Evolutionary conservation across 805 yeast genomes (phyloP).

Genomic region (Candida dajiaensis): DNA sequence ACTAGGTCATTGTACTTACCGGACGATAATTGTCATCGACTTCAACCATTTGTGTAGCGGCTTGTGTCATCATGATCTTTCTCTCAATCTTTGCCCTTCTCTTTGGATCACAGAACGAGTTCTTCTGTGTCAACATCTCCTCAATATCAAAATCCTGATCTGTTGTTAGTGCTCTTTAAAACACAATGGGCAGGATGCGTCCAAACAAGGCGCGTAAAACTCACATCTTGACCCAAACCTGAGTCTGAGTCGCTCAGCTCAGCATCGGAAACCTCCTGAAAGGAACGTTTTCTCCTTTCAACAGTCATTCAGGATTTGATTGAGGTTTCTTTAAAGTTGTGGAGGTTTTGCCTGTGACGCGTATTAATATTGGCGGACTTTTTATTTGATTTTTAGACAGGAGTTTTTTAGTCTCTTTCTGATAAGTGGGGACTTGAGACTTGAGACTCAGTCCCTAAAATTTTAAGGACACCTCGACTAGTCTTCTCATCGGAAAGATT

Average conservation of each 20-base stretch:
- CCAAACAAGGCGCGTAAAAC: not conserved
- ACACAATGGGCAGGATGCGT: not conserved
- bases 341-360: not conserved
- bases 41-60: not conserved
- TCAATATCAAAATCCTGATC: slow-evolving; percentile 13
- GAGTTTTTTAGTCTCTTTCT: not conserved
- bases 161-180: not conserved
- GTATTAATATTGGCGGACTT: too few relatives aligned
- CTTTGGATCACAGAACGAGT: slow-evolving; percentile 3
- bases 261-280: not conserved
- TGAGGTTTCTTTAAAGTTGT: not conserved
- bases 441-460: too few relatives aligned
- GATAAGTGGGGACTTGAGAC: too few relatives aligned
- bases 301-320: not conserved
- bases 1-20: not conserved
- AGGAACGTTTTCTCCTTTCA: not conserved
- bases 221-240: not conserved
- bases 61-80: slow-evolving; percentile 14
- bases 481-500: too few relatives aligned
- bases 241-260: not conserved
- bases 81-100: slow-evolving; percentile 7
- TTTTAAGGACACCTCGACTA: too few relatives aligned
- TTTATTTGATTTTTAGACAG: too few relatives aligned
- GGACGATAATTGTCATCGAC: not conserved
- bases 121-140: slow-evolving; percentile 15